phyloP scores from a whole-genome alignment of 2,329 filamentous ascomycete species.

The Diaporthe sp. region DNA sequence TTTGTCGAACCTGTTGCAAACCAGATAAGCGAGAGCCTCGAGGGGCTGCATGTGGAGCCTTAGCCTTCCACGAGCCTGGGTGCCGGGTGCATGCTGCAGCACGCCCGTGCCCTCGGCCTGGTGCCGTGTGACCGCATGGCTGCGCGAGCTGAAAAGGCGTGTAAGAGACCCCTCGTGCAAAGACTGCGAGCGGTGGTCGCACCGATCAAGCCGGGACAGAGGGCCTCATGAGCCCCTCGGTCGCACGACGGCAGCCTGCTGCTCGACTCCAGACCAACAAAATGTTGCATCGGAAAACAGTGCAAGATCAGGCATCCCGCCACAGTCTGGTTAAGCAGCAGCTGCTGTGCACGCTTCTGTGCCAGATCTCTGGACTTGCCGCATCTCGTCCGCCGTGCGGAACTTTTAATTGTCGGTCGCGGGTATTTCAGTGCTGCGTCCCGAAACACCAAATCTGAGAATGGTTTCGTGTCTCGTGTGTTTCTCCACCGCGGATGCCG shows the following conservation, averaged over 20 bases:
- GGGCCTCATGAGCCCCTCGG: not conserved
- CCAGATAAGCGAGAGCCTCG: constrained; percentile 37
- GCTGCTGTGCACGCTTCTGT: not conserved
- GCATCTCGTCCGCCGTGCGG: constrained; percentile 33
- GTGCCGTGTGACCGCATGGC: constrained; percentile 32
- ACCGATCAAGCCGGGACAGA: constrained; percentile 11
- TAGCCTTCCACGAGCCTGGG: constrained; percentile 3
- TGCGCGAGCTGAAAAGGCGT: constrained; percentile 19
- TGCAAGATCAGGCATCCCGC: not conserved
- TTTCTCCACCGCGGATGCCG: constrained; percentile 31
- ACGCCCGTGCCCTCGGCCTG: not conserved
- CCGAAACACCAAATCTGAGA: constrained; percentile 38
- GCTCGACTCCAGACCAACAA: not conserved
- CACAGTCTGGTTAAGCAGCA: constrained; percentile 14
- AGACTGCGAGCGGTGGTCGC: constrained; percentile 26
- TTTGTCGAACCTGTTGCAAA: constrained; percentile 24
- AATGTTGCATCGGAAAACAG: not conserved
- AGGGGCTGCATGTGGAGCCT: constrained; percentile 7
- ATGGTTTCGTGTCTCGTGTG: constrained; percentile 33
- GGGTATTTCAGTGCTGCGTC: constrained; percentile 18
- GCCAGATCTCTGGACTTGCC: constrained; percentile 15
- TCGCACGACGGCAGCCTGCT: constrained; percentile 30
- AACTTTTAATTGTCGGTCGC: constrained; percentile 12
- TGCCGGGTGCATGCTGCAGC: constrained; percentile 27
- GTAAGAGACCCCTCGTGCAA: constrained; percentile 16